Evolutionary conservation across 805 yeast species (phyloP).

Genomic region (Metschnikowia drakensbergensis): DNA sequence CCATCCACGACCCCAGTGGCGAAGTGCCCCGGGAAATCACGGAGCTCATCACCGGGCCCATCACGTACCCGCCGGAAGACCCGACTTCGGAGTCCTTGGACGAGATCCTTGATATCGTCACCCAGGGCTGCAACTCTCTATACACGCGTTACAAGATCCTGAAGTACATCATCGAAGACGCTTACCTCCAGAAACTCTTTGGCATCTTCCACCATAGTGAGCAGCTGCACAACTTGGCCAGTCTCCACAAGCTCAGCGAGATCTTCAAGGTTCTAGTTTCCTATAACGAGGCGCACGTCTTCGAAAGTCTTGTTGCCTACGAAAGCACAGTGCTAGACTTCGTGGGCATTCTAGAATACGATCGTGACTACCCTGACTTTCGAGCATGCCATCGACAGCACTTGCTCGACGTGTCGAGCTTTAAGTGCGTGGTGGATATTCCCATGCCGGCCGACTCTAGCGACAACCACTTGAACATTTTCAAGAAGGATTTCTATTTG

Average conservation of each 20-base stretch:
- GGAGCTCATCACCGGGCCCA: conserved; percentile 79
- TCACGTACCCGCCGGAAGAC: conserved; percentile 53
- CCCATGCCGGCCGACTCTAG: conserved; percentile 43
- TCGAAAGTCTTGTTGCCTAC: conserved; percentile 31
- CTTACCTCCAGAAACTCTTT: conserved; percentile 52
- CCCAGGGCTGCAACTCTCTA: conserved; percentile 57
- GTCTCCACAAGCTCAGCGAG: conserved; percentile 64
- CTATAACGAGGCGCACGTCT: conserved; percentile 55
- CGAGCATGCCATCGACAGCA: conserved; percentile 79
- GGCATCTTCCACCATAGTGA: conserved; percentile 57
- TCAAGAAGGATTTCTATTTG: conserved; percentile 70
- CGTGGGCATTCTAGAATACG: conserved; percentile 81
- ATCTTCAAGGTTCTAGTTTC: conserved; percentile 67
- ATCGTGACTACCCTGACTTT: conserved; percentile 75
- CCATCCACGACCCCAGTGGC: conserved; percentile 28
- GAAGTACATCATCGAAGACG: conserved; percentile 48
- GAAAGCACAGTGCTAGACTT: conserved; percentile 45
- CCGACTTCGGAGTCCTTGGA: conserved; percentile 52
- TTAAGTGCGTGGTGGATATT: conserved; percentile 61
- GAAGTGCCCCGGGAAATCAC: conserved; percentile 47
- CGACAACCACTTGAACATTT: conserved; percentile 44
- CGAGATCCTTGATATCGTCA: conserved; percentile 52
- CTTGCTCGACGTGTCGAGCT: conserved; percentile 51
- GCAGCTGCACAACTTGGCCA: conserved; percentile 44
- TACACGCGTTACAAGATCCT: conserved; percentile 60